Conservation (phyloP, 2,329 filamentous ascomycete species). For the Epichloe brachyelytri region DNA sequence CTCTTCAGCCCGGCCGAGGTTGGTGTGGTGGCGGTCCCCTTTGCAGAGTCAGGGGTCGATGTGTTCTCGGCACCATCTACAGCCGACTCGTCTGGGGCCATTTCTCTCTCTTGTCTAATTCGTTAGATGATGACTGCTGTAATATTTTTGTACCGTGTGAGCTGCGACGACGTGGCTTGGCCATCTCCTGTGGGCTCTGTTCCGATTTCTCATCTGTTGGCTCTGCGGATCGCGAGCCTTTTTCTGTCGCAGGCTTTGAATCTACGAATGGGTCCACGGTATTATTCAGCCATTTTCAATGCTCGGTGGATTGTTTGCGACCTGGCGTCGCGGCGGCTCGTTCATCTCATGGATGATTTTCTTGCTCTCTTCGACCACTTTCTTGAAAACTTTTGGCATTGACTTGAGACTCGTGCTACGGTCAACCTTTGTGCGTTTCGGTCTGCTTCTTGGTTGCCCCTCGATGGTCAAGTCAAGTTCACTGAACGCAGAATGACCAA, state of each 20-base stretch:
- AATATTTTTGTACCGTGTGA: background rate
- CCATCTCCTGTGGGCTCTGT: background rate
- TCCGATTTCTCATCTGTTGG: background rate
- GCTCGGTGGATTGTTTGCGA: conserved; percentile 43
- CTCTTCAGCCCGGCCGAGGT: conserved; percentile 35
- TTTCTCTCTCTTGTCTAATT: conserved; percentile 3
- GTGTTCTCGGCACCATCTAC: conserved; percentile 7
- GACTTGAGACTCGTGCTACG: conserved; percentile 45
- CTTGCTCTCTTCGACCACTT: conserved; percentile 49
- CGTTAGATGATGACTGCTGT: conserved; percentile 1
- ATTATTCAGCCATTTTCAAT: conserved; percentile 52
- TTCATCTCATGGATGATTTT: conserved; percentile 51
- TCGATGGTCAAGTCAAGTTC: conserved; percentile 44
- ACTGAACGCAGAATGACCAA: conserved; percentile 55
- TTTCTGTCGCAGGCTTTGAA: conserved; percentile 1
- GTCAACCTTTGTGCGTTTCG: conserved; percentile 33
- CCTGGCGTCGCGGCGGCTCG: conserved; percentile 38
- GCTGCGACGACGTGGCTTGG: conserved; percentile 1
- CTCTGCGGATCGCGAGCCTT: background rate
- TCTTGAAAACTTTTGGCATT: conserved; percentile 51
- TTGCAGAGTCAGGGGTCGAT: conserved; percentile 9
- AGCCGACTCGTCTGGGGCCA: conserved; percentile 1
- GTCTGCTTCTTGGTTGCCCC: conserved; percentile 29
- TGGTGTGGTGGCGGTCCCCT: conserved; percentile 18
- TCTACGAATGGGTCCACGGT: conserved; percentile 53